Conservation (phyloP, 306 rosid genomes). For the Cucurbita argyrosperma region DNA sequence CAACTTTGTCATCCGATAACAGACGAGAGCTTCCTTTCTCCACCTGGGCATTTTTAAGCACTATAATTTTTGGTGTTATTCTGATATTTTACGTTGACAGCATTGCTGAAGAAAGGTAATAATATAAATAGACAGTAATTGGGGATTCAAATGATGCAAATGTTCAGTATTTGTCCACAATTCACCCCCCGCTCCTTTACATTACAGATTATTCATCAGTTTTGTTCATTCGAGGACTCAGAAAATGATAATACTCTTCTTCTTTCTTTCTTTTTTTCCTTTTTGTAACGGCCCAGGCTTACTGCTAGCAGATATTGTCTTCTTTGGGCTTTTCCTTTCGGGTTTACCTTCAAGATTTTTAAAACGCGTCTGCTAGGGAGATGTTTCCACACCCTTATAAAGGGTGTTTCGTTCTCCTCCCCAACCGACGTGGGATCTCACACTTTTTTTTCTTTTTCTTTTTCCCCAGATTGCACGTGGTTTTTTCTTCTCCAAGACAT, state of each 20-base stretch:
- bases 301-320: too few species aligned
- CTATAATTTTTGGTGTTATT: conserved; percentile 71
- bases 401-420: too few species aligned
- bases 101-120: conserved; percentile 90
- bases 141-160: neutral
- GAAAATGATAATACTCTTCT: neutral
- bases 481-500: conserved; percentile 95
- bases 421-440: too few species aligned
- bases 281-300: neutral
- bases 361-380: too few species aligned
- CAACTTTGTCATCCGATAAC: conserved; percentile 41
- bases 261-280: neutral
- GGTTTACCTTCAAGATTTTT: too few species aligned
- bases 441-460: too few species aligned
- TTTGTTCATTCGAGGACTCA: neutral
- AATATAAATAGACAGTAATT: neutral
- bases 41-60: conserved; percentile 83
- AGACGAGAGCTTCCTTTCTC: conserved; percentile 66
- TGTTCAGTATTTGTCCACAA: neutral
- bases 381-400: too few species aligned
- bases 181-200: neutral
- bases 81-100: conserved; percentile 81
- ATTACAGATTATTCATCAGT: neutral
- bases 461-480: conserved; percentile 91
- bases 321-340: too few species aligned